These are phyloP conservation scores for Nakazawaea wickerhamii DNA, from an alignment of 805 yeast species.

Conservation along the genomic window DNA sequence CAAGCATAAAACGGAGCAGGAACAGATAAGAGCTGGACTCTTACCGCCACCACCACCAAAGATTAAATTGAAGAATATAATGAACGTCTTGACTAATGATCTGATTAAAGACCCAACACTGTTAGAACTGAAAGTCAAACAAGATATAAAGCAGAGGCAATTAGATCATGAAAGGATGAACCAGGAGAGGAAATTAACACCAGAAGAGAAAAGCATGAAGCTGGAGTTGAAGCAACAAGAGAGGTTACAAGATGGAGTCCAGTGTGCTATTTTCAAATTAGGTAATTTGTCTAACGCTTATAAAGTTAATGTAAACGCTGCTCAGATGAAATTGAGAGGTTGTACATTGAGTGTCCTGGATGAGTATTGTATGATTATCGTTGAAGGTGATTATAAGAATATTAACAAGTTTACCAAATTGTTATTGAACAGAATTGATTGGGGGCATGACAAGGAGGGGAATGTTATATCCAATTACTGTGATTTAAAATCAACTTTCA, in stretches of 20 bases:
- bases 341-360: constrained; percentile 41
- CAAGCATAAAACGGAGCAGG: constrained; percentile 65
- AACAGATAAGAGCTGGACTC: constrained; percentile 71
- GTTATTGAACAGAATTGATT: constrained; percentile 55
- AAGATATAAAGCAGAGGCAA: constrained; percentile 61
- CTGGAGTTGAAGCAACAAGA: constrained; percentile 36
- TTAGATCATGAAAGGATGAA: constrained; percentile 56
- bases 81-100: constrained; percentile 81
- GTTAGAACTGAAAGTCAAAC: constrained; percentile 65
- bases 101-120: constrained; percentile 86
- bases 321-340: constrained; percentile 65
- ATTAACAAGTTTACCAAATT: constrained; percentile 60
- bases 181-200: constrained; percentile 52
- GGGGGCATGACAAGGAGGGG: constrained; percentile 51
- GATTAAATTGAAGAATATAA: constrained; percentile 75
- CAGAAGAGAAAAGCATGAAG: constrained; percentile 54
- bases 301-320: constrained; percentile 77
- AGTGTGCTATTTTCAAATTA: constrained; percentile 55
- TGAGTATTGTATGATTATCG: constrained; percentile 53
- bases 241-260: constrained; percentile 47
- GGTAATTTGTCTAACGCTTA: constrained; percentile 50
- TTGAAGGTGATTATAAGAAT: constrained; percentile 67
- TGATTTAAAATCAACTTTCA: constrained; percentile 67
- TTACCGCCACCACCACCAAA: constrained; percentile 89
- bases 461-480: constrained; percentile 35